Evolutionary conservation across 129 eudicot species (phyloP).

Genomic region (Centrapalus pauciflorus): DNA sequence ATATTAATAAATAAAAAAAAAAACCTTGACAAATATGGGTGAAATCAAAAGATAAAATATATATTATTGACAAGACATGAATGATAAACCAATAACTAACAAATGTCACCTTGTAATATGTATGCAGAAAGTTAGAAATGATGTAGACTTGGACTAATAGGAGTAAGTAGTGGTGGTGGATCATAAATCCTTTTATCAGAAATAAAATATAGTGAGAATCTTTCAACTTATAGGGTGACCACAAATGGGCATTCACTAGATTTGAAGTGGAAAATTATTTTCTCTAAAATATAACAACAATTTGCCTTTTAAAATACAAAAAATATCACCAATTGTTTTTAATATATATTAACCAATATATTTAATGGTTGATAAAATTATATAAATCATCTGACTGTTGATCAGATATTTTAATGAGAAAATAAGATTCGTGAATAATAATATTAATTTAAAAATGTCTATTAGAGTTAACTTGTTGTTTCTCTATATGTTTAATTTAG

Average conservation of each 20-base stretch:
- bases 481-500: too few species aligned
- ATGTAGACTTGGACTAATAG: background rate
- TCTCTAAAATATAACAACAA: slow-evolving; percentile 14
- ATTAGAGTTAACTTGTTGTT: too few species aligned
- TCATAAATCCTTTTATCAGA: slow-evolving; percentile 3
- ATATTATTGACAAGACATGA: background rate
- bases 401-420: too few species aligned
- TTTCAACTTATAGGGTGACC: slow-evolving; percentile 13
- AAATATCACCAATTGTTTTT: slow-evolving; percentile 16
- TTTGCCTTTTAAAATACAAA: slow-evolving; percentile 6
- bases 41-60: too few species aligned
- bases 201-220: slow-evolving; percentile 11
- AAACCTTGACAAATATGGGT: too few species aligned
- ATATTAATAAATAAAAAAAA: too few species aligned
- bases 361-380: too few species aligned
- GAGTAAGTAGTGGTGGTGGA: slow-evolving; percentile 14
- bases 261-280: slow-evolving; percentile 14
- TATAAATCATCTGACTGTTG: too few species aligned
- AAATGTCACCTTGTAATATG: slow-evolving; percentile 5
- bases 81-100: background rate
- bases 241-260: slow-evolving; percentile 24
- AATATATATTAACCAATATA: too few species aligned
- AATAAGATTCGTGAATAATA: too few species aligned
- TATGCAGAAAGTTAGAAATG: slow-evolving; percentile 11
- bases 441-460: too few species aligned